Conservation (phyloP, 2,329 filamentous ascomycete genomes). For the Niveomyces coronatus region DNA sequence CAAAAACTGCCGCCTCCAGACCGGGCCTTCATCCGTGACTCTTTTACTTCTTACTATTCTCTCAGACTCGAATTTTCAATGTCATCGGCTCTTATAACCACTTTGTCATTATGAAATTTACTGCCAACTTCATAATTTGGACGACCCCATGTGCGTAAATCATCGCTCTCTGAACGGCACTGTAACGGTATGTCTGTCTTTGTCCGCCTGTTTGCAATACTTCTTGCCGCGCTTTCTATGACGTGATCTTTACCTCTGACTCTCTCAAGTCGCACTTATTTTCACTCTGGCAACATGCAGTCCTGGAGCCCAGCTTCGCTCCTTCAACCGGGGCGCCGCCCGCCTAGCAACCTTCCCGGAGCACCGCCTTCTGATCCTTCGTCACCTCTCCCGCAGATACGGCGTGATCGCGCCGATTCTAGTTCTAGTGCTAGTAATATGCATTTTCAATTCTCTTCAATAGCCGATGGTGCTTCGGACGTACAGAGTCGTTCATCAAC, state of each 20-base stretch:
- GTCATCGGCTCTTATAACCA: conserved; percentile 2
- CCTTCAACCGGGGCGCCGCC: conserved; percentile 27
- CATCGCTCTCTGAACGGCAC: conserved; percentile 2
- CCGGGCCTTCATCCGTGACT: no score
- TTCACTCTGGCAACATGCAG: conserved; percentile 17
- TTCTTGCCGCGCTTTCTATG: neutral
- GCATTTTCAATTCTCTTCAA: conserved; percentile 33
- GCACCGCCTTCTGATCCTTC: conserved; percentile 17
- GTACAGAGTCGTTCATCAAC: conserved; percentile 24
- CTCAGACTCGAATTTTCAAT: neutral
- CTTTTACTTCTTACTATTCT: neutral
- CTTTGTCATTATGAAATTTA: conserved; percentile 4
- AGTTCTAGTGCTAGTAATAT: conserved; percentile 21
- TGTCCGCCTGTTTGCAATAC: neutral
- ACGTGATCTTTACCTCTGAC: conserved; percentile 7
- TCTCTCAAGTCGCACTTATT: conserved; percentile 19
- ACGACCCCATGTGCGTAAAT: conserved; percentile 1
- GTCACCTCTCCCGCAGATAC: conserved; percentile 12
- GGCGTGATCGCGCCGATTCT: conserved; percentile 15
- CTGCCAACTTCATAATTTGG: conserved; percentile 1
- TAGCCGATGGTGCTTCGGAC: conserved; percentile 24
- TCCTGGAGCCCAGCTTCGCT: conserved; percentile 33
- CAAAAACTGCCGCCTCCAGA: no score
- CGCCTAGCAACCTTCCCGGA: conserved; percentile 17
- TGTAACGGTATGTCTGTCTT: conserved; percentile 8